Evolutionary conservation across 768 basidiomycete species (phyloP), one percentile per base, ranked within the genome.

Genomic region (Cystobasidium ongulense): DNA sequence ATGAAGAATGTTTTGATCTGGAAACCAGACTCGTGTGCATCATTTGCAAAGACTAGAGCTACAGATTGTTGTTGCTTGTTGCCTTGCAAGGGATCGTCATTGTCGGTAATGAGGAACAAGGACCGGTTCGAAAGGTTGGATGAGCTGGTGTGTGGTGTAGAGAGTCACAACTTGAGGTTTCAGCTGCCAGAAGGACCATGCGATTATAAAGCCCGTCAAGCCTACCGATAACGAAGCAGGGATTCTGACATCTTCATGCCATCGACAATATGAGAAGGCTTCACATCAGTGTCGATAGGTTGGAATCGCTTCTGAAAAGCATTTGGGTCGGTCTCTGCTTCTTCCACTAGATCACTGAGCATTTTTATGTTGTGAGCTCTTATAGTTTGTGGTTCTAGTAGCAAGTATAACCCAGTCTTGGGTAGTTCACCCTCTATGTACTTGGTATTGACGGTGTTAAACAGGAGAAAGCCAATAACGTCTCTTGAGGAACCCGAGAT

Each of bases 1-100:
- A 97, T 91, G 82, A 96, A 94, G 82, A 95, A 96, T 0, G 93
- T 91, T 75, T 92, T 90, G 50, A 96, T 84, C 5, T 85, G 85
- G 23, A 89, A 88, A 0, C 92, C 90, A 2, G 88, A 85, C 82
- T 91, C 89, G 11, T 85, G 84, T 63, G 95, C 83, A 79, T 96
- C 93, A 68, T 54, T 36, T n/a, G 68, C 68, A 39, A 54, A 59
- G 1, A 54, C 52, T 18, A 35, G 29, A 10, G 75, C 73, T 27
- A 63, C 75, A 2, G 36, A 17, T 25, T 31, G 41, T 21, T 75
- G 75, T 53, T 74, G 62, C 0, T 18, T 23, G 29, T 25, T 52
- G n/a, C 66, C 71, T 8, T n/a, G 4, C 54, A 74, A 21, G 0
- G 92, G 92, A 76, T 90, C 81, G 77, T 93, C 92, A 76, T 90